Conservation (phyloP, 2,329 filamentous ascomycete species). For the Penicillium janthinellum region DNA sequence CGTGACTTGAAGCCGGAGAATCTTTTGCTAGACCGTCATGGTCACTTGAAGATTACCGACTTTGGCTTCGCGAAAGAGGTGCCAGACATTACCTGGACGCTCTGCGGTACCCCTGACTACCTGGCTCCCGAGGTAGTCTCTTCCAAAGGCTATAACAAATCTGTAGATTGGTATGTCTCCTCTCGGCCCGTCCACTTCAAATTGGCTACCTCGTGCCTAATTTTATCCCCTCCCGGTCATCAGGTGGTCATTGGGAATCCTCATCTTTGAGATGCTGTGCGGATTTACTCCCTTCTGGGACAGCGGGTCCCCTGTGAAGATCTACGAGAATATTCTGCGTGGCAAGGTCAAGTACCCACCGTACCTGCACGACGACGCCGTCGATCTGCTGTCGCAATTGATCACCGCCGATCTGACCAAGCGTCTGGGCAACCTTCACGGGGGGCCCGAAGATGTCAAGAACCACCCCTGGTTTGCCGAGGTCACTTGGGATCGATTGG, state of each 20-base stretch:
- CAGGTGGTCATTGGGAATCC: conserved; percentile 97
- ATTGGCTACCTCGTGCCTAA: neutral
- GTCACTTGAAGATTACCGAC: conserved; percentile 95
- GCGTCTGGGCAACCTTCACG: conserved; percentile 89
- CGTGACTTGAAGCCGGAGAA: conserved; percentile 97
- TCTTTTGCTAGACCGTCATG: conserved; percentile 84
- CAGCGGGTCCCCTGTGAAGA: conserved; percentile 95
- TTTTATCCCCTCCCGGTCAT: neutral
- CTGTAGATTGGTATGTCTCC: conserved; percentile 85
- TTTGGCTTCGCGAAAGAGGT: conserved; percentile 99
- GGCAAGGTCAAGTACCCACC: conserved; percentile 95
- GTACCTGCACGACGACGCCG: conserved; percentile 92
- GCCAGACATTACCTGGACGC: conserved; percentile 97
- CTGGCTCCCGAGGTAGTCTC: conserved; percentile 97
- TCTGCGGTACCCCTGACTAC: conserved; percentile 97
- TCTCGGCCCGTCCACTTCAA: conserved; percentile 11
- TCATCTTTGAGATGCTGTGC: conserved; percentile 99
- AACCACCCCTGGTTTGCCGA: conserved; percentile 95
- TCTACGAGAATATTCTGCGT: conserved; percentile 98
- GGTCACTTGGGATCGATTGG: conserved; percentile 94
- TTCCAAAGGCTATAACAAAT: conserved; percentile 99
- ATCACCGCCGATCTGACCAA: conserved; percentile 96
- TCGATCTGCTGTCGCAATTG: conserved; percentile 86
- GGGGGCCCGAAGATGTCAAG: conserved; percentile 89
- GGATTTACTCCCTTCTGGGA: conserved; percentile 99